These are phyloP conservation scores for Mycena polygramma DNA, from an alignment of 768 basidiomycete genomes.

Conservation along the genomic window DNA sequence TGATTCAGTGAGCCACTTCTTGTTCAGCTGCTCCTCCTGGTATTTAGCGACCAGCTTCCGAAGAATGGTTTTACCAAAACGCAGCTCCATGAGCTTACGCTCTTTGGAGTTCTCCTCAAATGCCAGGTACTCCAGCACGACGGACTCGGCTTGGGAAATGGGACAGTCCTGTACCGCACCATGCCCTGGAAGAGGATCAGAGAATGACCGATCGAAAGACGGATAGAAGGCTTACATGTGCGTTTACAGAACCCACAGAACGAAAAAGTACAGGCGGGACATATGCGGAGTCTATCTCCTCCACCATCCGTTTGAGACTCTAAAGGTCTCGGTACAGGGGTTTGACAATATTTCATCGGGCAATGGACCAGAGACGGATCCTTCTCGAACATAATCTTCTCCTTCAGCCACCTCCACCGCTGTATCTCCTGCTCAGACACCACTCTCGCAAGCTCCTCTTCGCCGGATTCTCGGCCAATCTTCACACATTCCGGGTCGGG, in stretches of 20 bases:
- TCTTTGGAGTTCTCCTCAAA: slow-evolving; percentile 64
- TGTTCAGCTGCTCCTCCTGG: slow-evolving; percentile 82
- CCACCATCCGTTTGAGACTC: slow-evolving; percentile 67
- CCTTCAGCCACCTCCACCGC: slow-evolving; percentile 84
- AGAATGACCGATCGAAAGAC: background rate
- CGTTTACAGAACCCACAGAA: slow-evolving; percentile 89
- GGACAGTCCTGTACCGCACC: slow-evolving; percentile 82
- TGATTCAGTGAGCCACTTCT: slow-evolving; percentile 75
- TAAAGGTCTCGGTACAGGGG: slow-evolving; percentile 74
- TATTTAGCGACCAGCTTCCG: slow-evolving; percentile 70
- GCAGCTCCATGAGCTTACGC: slow-evolving; percentile 67
- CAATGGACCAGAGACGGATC: slow-evolving; percentile 88
- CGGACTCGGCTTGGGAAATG: slow-evolving; percentile 72
- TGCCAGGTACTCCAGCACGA: slow-evolving; percentile 77
- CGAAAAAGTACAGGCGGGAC: slow-evolving; percentile 77
- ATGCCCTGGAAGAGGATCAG: slow-evolving; percentile 68
- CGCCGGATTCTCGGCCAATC: slow-evolving; percentile 65
- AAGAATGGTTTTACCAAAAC: slow-evolving; percentile 75
- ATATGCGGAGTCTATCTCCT: slow-evolving; percentile 82
- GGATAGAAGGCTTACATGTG: slow-evolving; percentile 62
- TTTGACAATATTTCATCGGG: slow-evolving; percentile 85
- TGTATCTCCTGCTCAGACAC: slow-evolving; percentile 73
- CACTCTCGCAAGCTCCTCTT: slow-evolving; percentile 81
- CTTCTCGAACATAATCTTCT: slow-evolving; percentile 79
- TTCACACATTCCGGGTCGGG: slow-evolving; percentile 88